phyloP scores from a whole-genome alignment of 1,139 yeast genomes.

The Spencermartinsiella ligniputridi region DNA sequence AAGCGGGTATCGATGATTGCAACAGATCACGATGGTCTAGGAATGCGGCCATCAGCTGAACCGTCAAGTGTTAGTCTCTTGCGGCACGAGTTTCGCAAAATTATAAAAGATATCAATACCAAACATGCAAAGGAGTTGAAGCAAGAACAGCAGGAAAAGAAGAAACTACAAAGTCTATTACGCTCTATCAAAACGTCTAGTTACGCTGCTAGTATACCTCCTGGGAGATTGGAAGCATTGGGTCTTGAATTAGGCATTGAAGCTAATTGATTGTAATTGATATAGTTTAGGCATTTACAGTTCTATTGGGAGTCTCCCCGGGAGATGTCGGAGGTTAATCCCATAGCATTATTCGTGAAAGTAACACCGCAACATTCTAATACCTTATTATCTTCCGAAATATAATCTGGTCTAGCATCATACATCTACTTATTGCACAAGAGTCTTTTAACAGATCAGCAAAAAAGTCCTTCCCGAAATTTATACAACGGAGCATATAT shows the following conservation, averaged over 20 bases:
- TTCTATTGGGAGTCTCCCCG: too few species aligned
- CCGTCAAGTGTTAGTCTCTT: conserved; percentile 37
- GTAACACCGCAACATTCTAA: too few species aligned
- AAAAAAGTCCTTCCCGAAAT: too few species aligned
- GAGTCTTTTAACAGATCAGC: too few species aligned
- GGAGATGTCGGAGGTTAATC: too few species aligned
- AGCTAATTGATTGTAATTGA: not conserved
- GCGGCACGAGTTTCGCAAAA: conserved; percentile 66
- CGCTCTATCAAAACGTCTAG: conserved; percentile 22
- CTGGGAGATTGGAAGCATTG: conserved; percentile 9
- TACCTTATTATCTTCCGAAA: too few species aligned
- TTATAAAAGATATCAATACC: conserved; percentile 59
- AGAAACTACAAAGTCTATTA: conserved; percentile 45
- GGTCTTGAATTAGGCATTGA: conserved; percentile 8
- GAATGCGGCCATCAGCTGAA: conserved; percentile 9
- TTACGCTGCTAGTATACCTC: conserved; percentile 10
- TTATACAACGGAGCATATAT: too few species aligned
- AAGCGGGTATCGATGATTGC: conserved; percentile 25
- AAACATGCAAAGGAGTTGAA: conserved; percentile 56
- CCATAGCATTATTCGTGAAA: too few species aligned
- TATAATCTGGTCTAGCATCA: too few species aligned
- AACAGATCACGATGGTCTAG: conserved; percentile 4
- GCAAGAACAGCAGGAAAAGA: conserved; percentile 53
- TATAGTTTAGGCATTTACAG: too few species aligned
- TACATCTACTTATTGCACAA: too few species aligned